Base-by-base conservation (phyloP, 768 basidiomycete genomes). In the Gautieria morchelliformis region DNA sequence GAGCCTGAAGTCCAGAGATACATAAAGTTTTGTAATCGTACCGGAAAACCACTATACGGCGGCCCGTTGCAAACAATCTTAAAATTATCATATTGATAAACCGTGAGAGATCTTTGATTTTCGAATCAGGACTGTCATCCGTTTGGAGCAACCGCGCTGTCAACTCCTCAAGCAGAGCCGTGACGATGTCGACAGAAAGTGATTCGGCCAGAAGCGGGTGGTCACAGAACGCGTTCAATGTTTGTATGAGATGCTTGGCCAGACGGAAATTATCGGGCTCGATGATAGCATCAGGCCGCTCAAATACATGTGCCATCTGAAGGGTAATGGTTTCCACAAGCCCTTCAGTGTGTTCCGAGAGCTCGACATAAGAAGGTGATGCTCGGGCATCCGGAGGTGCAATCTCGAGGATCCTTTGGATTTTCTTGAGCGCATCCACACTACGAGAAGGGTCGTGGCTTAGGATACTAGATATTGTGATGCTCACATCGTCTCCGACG, bases 51-150 rank as follows among this genome's bases (percentile, higher is more conserved):
- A 92, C 85, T 80, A 93, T 93, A 58, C 89, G 79, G 61, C 92
- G 78, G 15, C 89, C 87, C 10, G 92, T 93, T 35, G 92, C 88
- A 72, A 99, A 95, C 55, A 96, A 69, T 33, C 94, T 86, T 58
- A 99, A 75, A 60, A 98, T 87, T 58, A 98, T 93, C 90, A 97
- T 94, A 70, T 99, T 99, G 72, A 99, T 94, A 70, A 96, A 98
- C 51, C 90, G 83, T 5, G 93, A 93, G 58, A 98, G 67, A 67
- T 98, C 96, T 67, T 93, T 92, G 42, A 96, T 83, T 66, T 92
- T 87, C 67, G 82, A 83, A 48, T 88, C 79, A 15, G 77, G 70
- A 62, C 84, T 91, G 63, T 93, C 90, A 66, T 98, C 95, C 30
- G 95, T 97, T 68, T 96, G 90, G 19, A 99, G 78, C 20, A 99